Percentiles rank a stretch among this genome's conserved stretches.
Evolutionary conservation across 1,284 basidiomycete genomes (phyloP).

Genomic region (Microbotryum lychnidis-dioicae): DNA sequence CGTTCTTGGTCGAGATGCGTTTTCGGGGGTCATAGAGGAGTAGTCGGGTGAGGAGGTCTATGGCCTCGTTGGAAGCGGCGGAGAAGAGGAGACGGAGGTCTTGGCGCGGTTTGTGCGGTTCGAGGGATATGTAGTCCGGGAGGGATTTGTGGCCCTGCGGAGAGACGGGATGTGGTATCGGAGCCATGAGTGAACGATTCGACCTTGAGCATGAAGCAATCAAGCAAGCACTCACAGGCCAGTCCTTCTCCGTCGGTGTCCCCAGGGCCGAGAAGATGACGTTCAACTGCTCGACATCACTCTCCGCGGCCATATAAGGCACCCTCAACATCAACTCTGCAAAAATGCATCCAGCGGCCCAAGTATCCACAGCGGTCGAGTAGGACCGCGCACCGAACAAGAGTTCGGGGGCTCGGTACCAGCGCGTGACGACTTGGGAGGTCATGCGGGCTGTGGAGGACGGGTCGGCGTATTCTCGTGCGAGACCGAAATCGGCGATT

Average conservation of each 20-base stretch:
- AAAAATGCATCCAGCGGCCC: constrained; percentile 94
- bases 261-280: constrained; percentile 90
- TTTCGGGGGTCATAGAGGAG: constrained; percentile 77
- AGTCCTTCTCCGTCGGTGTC: constrained; percentile 89
- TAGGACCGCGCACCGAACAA: constrained; percentile 82
- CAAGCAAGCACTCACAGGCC: constrained; percentile 60
- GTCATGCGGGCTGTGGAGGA: constrained; percentile 78
- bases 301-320: constrained; percentile 85
- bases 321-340: constrained; percentile 91
- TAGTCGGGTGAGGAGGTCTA: constrained; percentile 73
- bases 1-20: constrained; percentile 72
- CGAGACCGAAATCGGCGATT: constrained; percentile 97
- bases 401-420: constrained; percentile 95
- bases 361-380: constrained; percentile 78
- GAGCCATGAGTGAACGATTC: neutral
- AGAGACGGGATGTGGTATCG: constrained; percentile 19
- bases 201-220: neutral
- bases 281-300: constrained; percentile 91
- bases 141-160: constrained; percentile 73
- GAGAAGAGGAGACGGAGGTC: constrained; percentile 79
- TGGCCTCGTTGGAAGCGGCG: constrained; percentile 75
- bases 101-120: constrained; percentile 58
- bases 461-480: constrained; percentile 87
- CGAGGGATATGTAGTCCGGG: constrained; percentile 77
- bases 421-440: constrained; percentile 92